These are phyloP conservation scores for Marasmius tenuissimus DNA, from an alignment of 1,284 basidiomycete genomes.

Conservation along the genomic window DNA sequence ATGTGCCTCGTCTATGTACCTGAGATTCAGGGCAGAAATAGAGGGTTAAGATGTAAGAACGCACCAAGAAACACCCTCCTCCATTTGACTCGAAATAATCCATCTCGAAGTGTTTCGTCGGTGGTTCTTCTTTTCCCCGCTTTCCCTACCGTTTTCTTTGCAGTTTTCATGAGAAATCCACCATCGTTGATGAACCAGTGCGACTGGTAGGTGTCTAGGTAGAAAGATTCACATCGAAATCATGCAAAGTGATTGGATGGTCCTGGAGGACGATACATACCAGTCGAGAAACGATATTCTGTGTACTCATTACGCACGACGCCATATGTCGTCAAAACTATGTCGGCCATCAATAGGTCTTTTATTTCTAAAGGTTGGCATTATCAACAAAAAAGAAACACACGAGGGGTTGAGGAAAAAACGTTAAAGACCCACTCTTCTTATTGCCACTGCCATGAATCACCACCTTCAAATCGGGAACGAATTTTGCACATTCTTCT, in stretches of 20 bases:
- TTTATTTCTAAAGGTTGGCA: background rate
- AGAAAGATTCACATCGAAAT: no score
- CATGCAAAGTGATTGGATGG: no score
- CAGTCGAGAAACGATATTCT: no score
- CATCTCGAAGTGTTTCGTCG: background rate
- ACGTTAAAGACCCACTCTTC: background rate
- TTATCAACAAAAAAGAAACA: background rate
- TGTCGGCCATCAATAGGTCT: background rate
- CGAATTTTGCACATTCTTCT: background rate
- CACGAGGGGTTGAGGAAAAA: no score
- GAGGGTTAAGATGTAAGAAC: background rate
- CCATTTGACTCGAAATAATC: background rate
- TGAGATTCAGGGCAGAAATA: background rate
- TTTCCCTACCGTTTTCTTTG: no score
- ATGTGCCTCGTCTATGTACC: slow-evolving; percentile 7
- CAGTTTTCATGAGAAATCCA: no score
- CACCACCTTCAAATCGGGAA: background rate
- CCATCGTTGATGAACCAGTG: no score
- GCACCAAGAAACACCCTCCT: background rate
- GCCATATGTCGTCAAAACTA: background rate
- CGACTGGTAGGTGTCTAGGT: no score
- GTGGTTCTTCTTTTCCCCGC: no score
- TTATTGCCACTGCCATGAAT: background rate
- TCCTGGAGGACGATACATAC: background rate
- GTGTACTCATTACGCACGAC: background rate